phyloP scores from a whole-genome alignment of 2,329 filamentous ascomycete genomes.

The Talaromyces verruculosus region DNA sequence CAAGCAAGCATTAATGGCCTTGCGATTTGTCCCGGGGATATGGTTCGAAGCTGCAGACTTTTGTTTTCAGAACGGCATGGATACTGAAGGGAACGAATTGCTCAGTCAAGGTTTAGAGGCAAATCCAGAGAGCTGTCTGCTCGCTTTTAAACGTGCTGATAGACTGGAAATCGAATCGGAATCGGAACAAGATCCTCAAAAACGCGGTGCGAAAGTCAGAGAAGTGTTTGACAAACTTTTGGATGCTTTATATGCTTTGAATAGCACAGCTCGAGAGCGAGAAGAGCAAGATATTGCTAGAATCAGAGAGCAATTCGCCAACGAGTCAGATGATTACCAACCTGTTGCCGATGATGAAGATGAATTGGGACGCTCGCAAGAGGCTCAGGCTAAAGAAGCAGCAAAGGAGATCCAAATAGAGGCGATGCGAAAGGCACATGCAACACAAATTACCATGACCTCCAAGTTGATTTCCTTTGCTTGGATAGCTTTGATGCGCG shows the following conservation, averaged over 20 bases:
- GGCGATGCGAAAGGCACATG: constrained; percentile 63
- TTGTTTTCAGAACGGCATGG: constrained; percentile 76
- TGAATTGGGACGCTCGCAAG: constrained; percentile 52
- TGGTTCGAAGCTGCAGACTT: constrained; percentile 96
- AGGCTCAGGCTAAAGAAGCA: constrained; percentile 52
- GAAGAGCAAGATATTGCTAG: constrained; percentile 62
- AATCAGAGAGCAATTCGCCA: constrained; percentile 56
- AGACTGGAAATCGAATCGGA: constrained; percentile 77
- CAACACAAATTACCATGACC: constrained; percentile 70
- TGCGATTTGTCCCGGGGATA: constrained; percentile 92
- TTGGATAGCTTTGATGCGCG: constrained; percentile 92
- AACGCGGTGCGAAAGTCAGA: constrained; percentile 70
- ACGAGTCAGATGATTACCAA: constrained; percentile 40
- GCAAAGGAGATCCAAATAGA: constrained; percentile 57
- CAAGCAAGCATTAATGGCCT: constrained; percentile 87
- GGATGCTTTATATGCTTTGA: constrained; percentile 82
- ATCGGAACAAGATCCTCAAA: constrained; percentile 67
- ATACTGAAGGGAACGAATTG: constrained; percentile 72
- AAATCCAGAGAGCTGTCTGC: constrained; percentile 88
- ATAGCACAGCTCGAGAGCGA: constrained; percentile 67
- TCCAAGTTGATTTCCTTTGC: constrained; percentile 85
- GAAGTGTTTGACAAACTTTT: constrained; percentile 81
- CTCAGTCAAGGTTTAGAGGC: constrained; percentile 78
- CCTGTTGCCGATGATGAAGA: constrained; percentile 53
- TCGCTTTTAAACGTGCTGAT: constrained; percentile 87